Evolutionary conservation across 306 rosid genomes (phyloP).

Genomic region (Crotalaria pallida): DNA sequence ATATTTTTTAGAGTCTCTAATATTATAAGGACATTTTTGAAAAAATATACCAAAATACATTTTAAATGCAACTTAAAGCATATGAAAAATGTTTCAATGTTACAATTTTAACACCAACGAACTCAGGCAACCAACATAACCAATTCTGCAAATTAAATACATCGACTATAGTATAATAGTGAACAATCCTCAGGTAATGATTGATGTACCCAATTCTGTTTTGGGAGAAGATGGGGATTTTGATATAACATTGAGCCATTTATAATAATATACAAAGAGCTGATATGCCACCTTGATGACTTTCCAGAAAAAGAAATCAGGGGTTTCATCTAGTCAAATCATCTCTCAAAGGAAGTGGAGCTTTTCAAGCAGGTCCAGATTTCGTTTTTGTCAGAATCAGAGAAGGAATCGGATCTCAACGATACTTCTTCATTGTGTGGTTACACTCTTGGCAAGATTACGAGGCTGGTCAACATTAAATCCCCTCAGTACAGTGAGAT

Average conservation of each 20-base stretch:
- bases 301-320: background rate
- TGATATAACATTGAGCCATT: conserved; percentile 14
- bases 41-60: no score
- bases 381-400: conserved; percentile 2
- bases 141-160: background rate
- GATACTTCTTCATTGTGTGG: conserved; percentile 46
- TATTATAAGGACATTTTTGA: no score
- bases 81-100: no score
- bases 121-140: background rate
- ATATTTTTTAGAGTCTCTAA: no score
- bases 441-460: conserved; percentile 97
- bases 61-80: no score
- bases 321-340: background rate
- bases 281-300: background rate
- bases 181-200: background rate
- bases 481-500: conserved; percentile 93
- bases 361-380: background rate
- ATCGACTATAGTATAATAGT: background rate
- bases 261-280: conserved; percentile 21
- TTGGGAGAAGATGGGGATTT: background rate
- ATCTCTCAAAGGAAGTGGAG: background rate
- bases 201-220: background rate
- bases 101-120: no score
- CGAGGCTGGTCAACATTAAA: conserved; percentile 96
- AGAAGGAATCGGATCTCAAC: background rate